Conservation (phyloP, 202 grass and related monocot genomes). For the Zoysia matrella region DNA sequence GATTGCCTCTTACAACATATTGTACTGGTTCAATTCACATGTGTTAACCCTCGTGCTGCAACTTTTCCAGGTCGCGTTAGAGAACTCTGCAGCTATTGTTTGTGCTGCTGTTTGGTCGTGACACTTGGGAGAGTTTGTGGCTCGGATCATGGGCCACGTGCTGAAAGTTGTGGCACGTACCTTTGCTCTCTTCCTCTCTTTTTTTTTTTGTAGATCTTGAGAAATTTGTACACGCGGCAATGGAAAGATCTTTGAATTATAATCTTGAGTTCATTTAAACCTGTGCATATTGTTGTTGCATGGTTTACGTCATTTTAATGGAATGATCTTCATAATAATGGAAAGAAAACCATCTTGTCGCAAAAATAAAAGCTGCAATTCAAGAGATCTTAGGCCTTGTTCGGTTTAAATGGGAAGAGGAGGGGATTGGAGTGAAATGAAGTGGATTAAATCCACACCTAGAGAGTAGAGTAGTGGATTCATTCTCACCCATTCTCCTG, state of each 20-base stretch:
- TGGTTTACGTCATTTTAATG: background rate
- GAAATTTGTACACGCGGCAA: conserved; percentile 23
- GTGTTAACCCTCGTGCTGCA: background rate
- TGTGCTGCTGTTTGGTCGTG: background rate
- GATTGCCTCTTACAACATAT: background rate
- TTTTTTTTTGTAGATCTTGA: conserved; percentile 1
- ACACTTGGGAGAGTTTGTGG: background rate
- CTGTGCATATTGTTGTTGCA: background rate
- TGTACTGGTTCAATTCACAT: background rate
- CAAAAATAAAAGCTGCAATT: no score
- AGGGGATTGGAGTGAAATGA: no score
- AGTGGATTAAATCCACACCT: no score
- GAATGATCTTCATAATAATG: no score
- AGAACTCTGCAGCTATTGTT: background rate
- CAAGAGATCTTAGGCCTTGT: no score
- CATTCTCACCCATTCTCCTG: no score
- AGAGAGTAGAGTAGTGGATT: no score
- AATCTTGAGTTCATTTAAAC: background rate
- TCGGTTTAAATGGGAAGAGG: no score
- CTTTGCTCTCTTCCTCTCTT: background rate
- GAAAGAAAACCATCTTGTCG: no score
- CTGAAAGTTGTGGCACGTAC: background rate
- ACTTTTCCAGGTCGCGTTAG: background rate
- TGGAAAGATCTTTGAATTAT: background rate
- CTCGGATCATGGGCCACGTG: background rate